Base-by-base conservation (phyloP, 345 rosid species). In the Hypericum perforatum region DNA sequence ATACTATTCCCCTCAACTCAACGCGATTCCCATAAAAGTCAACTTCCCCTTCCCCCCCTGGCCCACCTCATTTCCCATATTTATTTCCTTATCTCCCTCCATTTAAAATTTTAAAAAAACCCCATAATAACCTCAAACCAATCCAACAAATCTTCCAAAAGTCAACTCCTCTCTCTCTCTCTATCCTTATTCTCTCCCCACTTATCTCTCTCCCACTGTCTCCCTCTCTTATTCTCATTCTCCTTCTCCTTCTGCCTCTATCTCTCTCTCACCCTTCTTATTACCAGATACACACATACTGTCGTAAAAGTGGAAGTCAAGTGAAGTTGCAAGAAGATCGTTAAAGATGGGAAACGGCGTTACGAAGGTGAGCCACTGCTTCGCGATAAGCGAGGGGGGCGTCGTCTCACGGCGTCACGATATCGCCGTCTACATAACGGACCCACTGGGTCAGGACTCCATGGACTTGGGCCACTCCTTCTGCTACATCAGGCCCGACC, bases 401-500 rank as follows among this genome's bases (percentile, higher is more conserved):
- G 14, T 51, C 54, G 32, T 41, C 41, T 36, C 39, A 13, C 55
- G 42, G 29, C 50, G 50, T 16, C 55, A 52, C 41, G 55, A 52
- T 42, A 52, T 52, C 55, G 55, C 13, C 42, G 55, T 52, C 39
- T 38, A 52, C 55, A 13, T 52, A 15, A 38, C 14, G 37, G 55
- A 52, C 14, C 55, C 41, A 10, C 55, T 52, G 41, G 41, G 38
- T 16, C 41, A 52, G 38, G 55, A 41, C n/a, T n/a, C n/a, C n/a
- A n/a, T n/a, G n/a, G n/a, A n/a, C 7, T 16, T 52, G 7, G 55
- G 55, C 55, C 55, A 52, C 16, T 52, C 55, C 41, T 52, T 52
- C 55, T 52, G 55, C 55, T 52, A 52, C 41, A n/a, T 52, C 55
- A 41, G 55, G 12, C 55, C 55, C 9, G 55, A 52, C 55, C 32